Evolutionary conservation across 306 rosid genomes (phyloP).

Genomic region (Dalbergia cochinchinensis): DNA sequence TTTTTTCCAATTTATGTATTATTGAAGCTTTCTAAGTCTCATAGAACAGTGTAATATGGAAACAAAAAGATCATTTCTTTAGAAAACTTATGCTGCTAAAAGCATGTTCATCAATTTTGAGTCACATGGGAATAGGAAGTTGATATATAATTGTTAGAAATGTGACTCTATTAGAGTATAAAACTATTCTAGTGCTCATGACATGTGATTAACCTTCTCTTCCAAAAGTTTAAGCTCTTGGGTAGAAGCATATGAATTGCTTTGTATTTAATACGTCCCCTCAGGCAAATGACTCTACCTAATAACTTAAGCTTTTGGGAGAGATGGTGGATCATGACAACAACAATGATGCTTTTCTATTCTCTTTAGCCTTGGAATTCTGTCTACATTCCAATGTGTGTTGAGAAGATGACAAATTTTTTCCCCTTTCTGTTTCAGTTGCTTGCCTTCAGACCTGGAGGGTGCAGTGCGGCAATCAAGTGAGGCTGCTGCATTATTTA

Average conservation of each 20-base stretch:
- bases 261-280: too few relatives aligned
- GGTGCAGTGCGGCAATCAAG: slow-evolving; percentile 94
- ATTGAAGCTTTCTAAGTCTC: not conserved
- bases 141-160: not conserved
- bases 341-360: not conserved
- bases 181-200: too few relatives aligned
- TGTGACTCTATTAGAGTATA: too few relatives aligned
- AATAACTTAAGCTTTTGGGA: too few relatives aligned
- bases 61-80: slow-evolving; percentile 2
- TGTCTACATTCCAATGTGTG: slow-evolving; percentile 36
- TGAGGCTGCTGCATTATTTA: slow-evolving; percentile 73
- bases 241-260: too few relatives aligned
- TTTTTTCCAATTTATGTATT: slow-evolving; percentile 19
- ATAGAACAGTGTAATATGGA: slow-evolving; percentile 2
- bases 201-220: too few relatives aligned
- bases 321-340: too few relatives aligned
- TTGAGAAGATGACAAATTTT: slow-evolving; percentile 34
- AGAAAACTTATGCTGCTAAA: slow-evolving; percentile 15
- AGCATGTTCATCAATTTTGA: slow-evolving; percentile 16
- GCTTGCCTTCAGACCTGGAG: slow-evolving; percentile 93
- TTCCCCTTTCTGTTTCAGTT: slow-evolving; percentile 63
- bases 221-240: too few relatives aligned
- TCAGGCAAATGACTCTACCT: too few relatives aligned
- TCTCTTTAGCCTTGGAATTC: slow-evolving; percentile 16
- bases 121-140: not conserved